Evolutionary conservation across 805 yeast genomes (phyloP), one percentile per base, ranked within the genome.

Genomic region (Kuraishia borneana): DNA sequence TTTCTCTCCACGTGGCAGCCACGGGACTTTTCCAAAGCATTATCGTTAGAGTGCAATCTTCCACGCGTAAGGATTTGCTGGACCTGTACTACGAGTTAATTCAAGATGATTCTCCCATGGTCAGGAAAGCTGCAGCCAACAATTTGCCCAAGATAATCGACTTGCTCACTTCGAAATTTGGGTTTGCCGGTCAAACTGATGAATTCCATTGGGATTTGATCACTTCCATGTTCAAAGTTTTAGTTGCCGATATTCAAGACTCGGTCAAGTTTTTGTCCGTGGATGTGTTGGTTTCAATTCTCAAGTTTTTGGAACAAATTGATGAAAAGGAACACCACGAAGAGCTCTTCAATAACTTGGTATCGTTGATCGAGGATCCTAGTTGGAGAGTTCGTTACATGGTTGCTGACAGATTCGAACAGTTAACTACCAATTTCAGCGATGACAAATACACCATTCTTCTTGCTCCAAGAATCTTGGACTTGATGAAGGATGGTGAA

Each of bases 381-480:
- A 81, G 94, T 50, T 92, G 99, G 99, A 77, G 98, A 58, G 97
- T 92, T 37, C 78, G 98, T 50, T 92, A 89, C 60, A 87, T 92
- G 78, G 94, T 95, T 22, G 95, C 96, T n/a, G 96, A 89, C 54
- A 71, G 87, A 47, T 88, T 87, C 51, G 83, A 78, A 45, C 63
- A 66, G 41, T 70, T 92, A 39, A 84, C 94, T 2, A 46, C 60
- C 13, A 76, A 74, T 43, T 77, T 88, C 49, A 64, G 66, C 44
- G 64, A 68, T 40, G 66, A 72, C 33, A 73, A 69, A 26, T 60
- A 65, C 21, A 79, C 76, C 42, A 64, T 78, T 48, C 68, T 66
- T 26, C 67, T 80, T 41, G 73, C 77, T 32, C 78, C 78, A 27
- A 82, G 87, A 31, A 79, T 89, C 52, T 67, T 85, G 39, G 53